phyloP scores from a whole-genome alignment of 1,284 basidiomycete genomes.

The Ganoderma lingzhi region DNA sequence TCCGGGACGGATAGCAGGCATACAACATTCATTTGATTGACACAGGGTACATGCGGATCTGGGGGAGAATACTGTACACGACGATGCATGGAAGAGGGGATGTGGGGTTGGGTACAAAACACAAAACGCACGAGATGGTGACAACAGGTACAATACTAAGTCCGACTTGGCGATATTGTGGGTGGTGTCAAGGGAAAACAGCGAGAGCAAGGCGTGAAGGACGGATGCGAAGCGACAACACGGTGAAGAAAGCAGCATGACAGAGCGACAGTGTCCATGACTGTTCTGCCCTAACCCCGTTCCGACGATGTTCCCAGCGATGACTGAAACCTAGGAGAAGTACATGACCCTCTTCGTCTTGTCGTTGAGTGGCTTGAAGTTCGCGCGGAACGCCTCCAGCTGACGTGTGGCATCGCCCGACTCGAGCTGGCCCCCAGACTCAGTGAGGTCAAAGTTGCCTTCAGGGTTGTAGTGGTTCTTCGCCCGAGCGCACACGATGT shows the following conservation, averaged over 20 bases:
- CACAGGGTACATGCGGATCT: conserved; percentile 6
- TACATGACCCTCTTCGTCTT: conserved; percentile 68
- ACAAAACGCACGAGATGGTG: neutral
- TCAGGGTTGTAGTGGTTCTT: conserved; percentile 83
- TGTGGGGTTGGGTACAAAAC: neutral
- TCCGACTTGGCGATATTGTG: neutral
- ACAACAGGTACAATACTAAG: neutral
- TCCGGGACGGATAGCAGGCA: conserved; percentile 10
- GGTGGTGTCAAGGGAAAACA: neutral
- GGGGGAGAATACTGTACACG: conserved; percentile 3
- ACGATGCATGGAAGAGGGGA: neutral
- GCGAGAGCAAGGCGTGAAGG: neutral
- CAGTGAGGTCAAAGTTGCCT: conserved; percentile 58
- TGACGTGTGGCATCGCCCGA: conserved; percentile 48
- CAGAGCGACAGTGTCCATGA: neutral
- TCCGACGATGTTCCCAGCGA: neutral
- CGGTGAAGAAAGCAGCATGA: conserved; percentile 3
- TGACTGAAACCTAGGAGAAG: conserved; percentile 53
- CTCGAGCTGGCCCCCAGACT: conserved; percentile 55
- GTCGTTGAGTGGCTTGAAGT: conserved; percentile 63
- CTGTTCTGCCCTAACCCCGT: conserved; percentile 1
- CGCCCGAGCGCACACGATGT: conserved; percentile 83
- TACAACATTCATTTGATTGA: conserved; percentile 14
- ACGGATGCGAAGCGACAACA: conserved; percentile 7
- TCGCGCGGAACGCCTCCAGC: conserved; percentile 60